Percentiles rank a stretch among this genome's conserved stretches.
Evolutionary conservation across 352 stramenopile species (phyloP).

Genomic region (Blastocystis sp.): DNA sequence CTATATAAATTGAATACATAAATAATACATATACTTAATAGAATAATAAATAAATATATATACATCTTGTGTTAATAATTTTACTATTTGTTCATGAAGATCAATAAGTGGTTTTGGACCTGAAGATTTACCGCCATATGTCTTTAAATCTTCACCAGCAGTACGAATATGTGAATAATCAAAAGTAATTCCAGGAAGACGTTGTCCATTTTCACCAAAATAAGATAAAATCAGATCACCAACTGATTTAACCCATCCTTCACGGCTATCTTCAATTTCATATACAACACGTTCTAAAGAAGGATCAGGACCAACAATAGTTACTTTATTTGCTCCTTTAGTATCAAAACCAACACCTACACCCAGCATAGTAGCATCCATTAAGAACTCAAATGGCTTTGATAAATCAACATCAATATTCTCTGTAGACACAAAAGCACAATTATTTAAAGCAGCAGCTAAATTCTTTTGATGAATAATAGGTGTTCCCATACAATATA

Average conservation of each 20-base stretch:
- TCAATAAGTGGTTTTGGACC: constrained; percentile 54
- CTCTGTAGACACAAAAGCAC: constrained; percentile 66
- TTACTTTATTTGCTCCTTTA: constrained; percentile 55
- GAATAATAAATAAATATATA: too few species aligned
- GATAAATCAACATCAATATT: constrained; percentile 53
- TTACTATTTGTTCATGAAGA: constrained; percentile 53
- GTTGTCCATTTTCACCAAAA: constrained; percentile 46
- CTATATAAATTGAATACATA: too few species aligned
- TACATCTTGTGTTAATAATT: constrained; percentile 48
- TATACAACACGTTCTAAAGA: constrained; percentile 29
- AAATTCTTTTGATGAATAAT: constrained; percentile 58
- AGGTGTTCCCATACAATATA: constrained; percentile 74
- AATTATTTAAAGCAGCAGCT: constrained; percentile 72
- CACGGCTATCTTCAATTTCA: constrained; percentile 48
- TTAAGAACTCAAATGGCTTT: constrained; percentile 72
- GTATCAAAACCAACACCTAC: constrained; percentile 77
- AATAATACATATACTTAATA: too few species aligned
- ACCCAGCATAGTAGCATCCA: constrained; percentile 74
- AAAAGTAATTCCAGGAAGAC: constrained; percentile 46
- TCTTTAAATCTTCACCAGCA: constrained; percentile 56
- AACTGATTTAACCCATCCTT: constrained; percentile 65
- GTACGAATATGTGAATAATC: constrained; percentile 61
- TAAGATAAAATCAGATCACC: constrained; percentile 59
- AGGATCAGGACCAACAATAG: constrained; percentile 31
- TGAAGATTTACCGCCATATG: constrained; percentile 66